Percentiles rank a stretch among this genome's conserved stretches.
These are phyloP conservation scores for Sugiyamaella mastotermitis DNA, from an alignment of 805 yeast species.

Conservation along the genomic window DNA sequence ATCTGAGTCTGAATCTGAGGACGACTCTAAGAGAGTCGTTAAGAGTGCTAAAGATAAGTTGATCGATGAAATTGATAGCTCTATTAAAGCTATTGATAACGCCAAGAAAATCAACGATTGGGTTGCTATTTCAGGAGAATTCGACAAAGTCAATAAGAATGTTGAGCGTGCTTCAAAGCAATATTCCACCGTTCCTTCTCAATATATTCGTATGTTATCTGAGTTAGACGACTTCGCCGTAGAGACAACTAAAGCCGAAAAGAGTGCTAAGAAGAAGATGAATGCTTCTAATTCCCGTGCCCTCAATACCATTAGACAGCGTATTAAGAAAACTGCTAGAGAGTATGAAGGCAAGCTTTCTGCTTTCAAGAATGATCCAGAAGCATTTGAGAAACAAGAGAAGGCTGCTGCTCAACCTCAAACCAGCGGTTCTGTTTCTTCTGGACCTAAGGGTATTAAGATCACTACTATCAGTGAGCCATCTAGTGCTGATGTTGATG, in stretches of 20 bases:
- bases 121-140: constrained; percentile 64
- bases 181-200: constrained; percentile 64
- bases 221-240: constrained; percentile 64
- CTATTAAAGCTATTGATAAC: constrained; percentile 61
- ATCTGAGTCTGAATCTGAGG: constrained; percentile 52
- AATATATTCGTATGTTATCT: constrained; percentile 61
- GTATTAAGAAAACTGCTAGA: constrained; percentile 72
- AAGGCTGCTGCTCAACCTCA: constrained; percentile 17
- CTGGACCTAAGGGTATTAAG: constrained; percentile 18
- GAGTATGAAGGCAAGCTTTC: constrained; percentile 59
- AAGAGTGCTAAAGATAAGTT: constrained; percentile 91
- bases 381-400: constrained; percentile 47
- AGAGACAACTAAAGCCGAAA: constrained; percentile 46
- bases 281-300: constrained; percentile 82
- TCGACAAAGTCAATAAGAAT: constrained; percentile 68
- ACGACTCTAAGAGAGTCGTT: constrained; percentile 76
- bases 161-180: constrained; percentile 70
- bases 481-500: constrained; percentile 26
- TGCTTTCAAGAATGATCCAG: constrained; percentile 63
- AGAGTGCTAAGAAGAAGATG: constrained; percentile 58
- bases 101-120: constrained; percentile 71
- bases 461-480: constrained; percentile 25
- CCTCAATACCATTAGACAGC: constrained; percentile 79
- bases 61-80: constrained; percentile 72
- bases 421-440: not conserved